Percentiles rank a stretch among this genome's conserved stretches.
Conservation (phyloP, 106 monocot species). For the Iris macrosiphon region DNA sequence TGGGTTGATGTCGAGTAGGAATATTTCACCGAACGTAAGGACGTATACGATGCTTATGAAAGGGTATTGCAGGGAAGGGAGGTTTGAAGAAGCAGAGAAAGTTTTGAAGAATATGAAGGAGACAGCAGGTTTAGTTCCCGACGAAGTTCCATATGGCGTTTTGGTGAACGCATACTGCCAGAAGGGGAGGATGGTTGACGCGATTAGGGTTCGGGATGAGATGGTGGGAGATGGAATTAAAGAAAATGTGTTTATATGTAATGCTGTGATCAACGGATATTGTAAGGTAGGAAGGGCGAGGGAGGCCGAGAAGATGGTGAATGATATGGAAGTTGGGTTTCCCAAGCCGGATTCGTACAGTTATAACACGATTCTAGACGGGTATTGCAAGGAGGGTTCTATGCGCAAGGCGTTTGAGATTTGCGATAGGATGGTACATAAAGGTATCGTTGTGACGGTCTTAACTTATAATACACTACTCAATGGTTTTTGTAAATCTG, state of each 20-base stretch:
- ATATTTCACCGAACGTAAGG: constrained; percentile 45
- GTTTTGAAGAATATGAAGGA: constrained; percentile 52
- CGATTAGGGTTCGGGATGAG: constrained; percentile 45
- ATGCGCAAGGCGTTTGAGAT: constrained; percentile 73
- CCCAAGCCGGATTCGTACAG: constrained; percentile 75
- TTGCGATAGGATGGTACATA: constrained; percentile 61
- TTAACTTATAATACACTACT: constrained; percentile 82
- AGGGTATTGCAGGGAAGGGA: constrained; percentile 64
- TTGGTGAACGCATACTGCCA: constrained; percentile 60
- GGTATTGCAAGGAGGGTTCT: constrained; percentile 56
- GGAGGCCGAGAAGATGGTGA: constrained; percentile 62
- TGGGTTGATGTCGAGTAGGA: constrained; percentile 29
- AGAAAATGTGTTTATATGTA: constrained; percentile 43
- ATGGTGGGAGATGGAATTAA: constrained; percentile 51
- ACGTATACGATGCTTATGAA: constrained; percentile 75
- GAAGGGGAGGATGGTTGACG: constrained; percentile 65
- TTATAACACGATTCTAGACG: constrained; percentile 75
- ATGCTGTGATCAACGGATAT: constrained; percentile 77
- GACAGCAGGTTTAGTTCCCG: constrained; percentile 24
- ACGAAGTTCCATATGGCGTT: constrained; percentile 61
- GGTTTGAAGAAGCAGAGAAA: constrained; percentile 52
- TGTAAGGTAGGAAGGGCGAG: constrained; percentile 62
- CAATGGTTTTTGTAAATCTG: constrained; percentile 57
- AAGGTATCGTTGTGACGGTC: constrained; percentile 32
- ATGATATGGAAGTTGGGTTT: constrained; percentile 53